Conservation (phyloP, 2,329 filamentous ascomycete species). For the Colletotrichum karsti region DNA sequence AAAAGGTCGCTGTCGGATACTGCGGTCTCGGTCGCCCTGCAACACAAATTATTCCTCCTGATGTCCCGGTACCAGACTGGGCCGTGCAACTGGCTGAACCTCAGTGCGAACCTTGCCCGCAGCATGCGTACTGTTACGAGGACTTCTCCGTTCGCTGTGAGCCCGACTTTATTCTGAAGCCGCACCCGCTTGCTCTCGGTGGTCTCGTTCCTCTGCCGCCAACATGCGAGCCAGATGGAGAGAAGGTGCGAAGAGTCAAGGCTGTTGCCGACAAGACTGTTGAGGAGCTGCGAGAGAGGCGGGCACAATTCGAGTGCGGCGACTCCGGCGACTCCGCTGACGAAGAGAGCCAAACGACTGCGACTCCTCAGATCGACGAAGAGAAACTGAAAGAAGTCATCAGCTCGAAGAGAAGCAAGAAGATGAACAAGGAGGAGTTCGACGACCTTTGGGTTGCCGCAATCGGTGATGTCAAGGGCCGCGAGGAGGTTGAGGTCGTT, state of each 20-base stretch:
- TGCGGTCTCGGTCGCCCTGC: conserved; percentile 82
- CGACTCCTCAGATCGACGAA: conserved; percentile 69
- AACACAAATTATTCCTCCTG: conserved; percentile 56
- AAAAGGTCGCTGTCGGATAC: conserved; percentile 96
- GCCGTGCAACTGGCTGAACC: conserved; percentile 76
- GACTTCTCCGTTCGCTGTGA: conserved; percentile 84
- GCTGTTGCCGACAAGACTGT: conserved; percentile 88
- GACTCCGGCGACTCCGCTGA: conserved; percentile 75
- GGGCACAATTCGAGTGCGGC: conserved; percentile 91
- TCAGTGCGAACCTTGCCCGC: conserved; percentile 88
- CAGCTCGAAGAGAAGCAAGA: conserved; percentile 78
- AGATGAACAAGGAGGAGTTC: conserved; percentile 88
- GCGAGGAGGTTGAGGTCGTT: conserved; percentile 67
- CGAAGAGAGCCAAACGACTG: conserved; percentile 66
- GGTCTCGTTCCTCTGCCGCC: conserved; percentile 87
- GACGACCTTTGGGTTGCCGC: conserved; percentile 85
- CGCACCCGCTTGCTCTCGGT: conserved; percentile 83
- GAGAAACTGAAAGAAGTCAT: conserved; percentile 82
- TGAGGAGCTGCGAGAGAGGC: conserved; percentile 84
- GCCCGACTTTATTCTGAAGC: conserved; percentile 83
- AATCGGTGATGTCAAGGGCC: conserved; percentile 73
- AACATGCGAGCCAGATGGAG: conserved; percentile 93
- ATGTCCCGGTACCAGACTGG: conserved; percentile 73
- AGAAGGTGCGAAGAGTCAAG: conserved; percentile 87
- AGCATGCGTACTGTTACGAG: conserved; percentile 87